Evolutionary conservation across 345 rosid species (phyloP), one percentile per base, ranked within the genome.

Genomic region (Brassica cretica): DNA sequence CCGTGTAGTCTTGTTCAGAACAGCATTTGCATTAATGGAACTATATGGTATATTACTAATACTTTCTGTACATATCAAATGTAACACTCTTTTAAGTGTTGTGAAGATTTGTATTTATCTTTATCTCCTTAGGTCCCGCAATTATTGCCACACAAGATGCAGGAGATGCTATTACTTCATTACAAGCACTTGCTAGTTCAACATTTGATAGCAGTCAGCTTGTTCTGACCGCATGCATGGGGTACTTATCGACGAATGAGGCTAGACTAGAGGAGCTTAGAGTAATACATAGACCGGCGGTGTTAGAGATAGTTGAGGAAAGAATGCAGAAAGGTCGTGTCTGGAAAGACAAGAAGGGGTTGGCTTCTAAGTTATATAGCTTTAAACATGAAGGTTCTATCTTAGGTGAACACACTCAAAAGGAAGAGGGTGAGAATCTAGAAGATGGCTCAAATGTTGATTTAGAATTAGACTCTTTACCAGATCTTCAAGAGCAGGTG

Each of bases 121-220:
- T 56, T 51, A 5, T 51, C 7, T 29, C 68, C 49, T 73, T 76
- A 92, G 98, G 98, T 86, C 98, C 94, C 81, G 91, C 97, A n/a
- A 76, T 95, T 64, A 85, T 88, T 71, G 90, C 97, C 10, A 85
- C 97, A 60, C 82, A 87, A 82, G 99, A 95, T 80, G 96, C 98
- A 64, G 97, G 97, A 70, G 98, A 95, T 86, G 98, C 94, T 35
- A 87, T 93, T 33, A 95, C 92, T 72, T 81, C 89, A 78, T 77
- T 95, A 72, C 97, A 95, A 77, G 86, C 97, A 56, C 98, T 95
- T 77, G 76, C 90, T 58, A 90, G 97, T 67, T 95, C 99, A 76
- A 93, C 98, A 78, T 95, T 95, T 82, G 99, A 95, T 82, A 89
- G 97, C 83, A 95, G 99, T 79, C 98, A 95, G 83, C 96, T 95